Conservation (phyloP, 208 protist genomes). For the Trypanosoma lewisi region DNA sequence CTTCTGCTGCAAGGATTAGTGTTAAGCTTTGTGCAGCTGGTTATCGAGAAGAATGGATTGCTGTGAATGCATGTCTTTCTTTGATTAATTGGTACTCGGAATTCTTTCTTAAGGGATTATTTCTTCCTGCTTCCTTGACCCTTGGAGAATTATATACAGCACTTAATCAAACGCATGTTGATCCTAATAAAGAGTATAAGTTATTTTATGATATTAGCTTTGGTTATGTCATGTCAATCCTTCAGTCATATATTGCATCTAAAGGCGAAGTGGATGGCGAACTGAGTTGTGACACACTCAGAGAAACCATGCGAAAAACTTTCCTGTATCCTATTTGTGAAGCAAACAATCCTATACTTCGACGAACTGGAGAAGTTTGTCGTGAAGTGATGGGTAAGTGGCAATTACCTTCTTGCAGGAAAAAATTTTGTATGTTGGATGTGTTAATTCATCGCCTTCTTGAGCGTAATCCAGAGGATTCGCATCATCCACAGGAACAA, state of each 20-base stretch:
- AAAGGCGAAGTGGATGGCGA: conserved; percentile 36
- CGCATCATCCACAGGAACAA: conserved; percentile 63
- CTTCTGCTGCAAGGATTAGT: conserved; percentile 33
- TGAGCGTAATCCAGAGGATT: conserved; percentile 29
- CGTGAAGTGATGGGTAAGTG: conserved; percentile 45
- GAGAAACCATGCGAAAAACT: conserved; percentile 31
- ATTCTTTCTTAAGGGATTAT: conserved; percentile 41
- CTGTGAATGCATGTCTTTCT: conserved; percentile 58
- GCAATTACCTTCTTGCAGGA: conserved; percentile 37
- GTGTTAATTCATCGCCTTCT: conserved; percentile 55
- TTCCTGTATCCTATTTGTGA: conserved; percentile 32
- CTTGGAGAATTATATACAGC: conserved; percentile 36
- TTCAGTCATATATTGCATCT: conserved; percentile 33
- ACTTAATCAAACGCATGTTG: conserved; percentile 26
- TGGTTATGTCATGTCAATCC: conserved; percentile 34
- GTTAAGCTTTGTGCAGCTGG: conserved; percentile 31
- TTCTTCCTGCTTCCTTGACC: conserved; percentile 27
- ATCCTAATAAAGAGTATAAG: conserved; percentile 34
- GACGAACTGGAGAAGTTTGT: conserved; percentile 55
- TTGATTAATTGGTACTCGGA: conserved; percentile 47
- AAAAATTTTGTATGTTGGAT: conserved; percentile 51
- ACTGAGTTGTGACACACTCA: conserved; percentile 27
- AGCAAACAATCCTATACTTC: conserved; percentile 43
- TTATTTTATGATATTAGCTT: conserved; percentile 37
- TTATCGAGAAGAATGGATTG: conserved; percentile 47